Evolutionary conservation across 108 stramenopile genomes (phyloP).

Genomic region (Cyclotella cryptica): DNA sequence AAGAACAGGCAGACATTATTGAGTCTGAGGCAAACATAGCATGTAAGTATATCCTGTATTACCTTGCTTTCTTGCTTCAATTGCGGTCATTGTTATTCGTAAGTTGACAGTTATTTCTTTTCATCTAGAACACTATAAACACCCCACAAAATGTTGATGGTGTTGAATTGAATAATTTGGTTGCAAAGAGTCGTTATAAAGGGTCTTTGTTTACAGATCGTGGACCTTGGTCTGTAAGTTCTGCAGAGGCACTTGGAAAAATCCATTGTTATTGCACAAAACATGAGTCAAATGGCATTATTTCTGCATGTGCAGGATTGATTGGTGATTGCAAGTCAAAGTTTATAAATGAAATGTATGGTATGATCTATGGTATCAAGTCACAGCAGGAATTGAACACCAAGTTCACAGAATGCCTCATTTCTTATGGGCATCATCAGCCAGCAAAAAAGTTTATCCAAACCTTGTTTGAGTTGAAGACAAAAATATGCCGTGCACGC

Average conservation of each 20-base stretch:
- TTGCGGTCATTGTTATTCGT: no score
- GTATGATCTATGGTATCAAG: not conserved
- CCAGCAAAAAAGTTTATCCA: not conserved
- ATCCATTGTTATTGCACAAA: not conserved
- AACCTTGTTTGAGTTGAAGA: not conserved
- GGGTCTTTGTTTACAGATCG: not conserved
- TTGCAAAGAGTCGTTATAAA: not conserved
- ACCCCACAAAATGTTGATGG: not conserved
- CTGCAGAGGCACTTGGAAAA: not conserved
- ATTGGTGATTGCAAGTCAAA: not conserved
- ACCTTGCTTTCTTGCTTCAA: no score
- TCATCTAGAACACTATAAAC: no score
- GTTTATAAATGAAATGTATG: slow-evolving; percentile 2
- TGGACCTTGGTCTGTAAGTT: not conserved
- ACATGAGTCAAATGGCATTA: not conserved
- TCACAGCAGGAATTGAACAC: not conserved
- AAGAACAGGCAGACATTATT: not conserved
- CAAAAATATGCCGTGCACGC: not conserved
- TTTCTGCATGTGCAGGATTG: not conserved
- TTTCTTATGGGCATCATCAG: not conserved
- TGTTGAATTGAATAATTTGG: not conserved
- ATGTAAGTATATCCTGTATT: not conserved
- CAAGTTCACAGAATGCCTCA: not conserved
- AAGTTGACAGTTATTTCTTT: no score
- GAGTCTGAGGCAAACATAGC: not conserved